These are phyloP conservation scores for Boletus hoseneyae DNA, from an alignment of 1,284 basidiomycete species.

Conservation along the genomic window DNA sequence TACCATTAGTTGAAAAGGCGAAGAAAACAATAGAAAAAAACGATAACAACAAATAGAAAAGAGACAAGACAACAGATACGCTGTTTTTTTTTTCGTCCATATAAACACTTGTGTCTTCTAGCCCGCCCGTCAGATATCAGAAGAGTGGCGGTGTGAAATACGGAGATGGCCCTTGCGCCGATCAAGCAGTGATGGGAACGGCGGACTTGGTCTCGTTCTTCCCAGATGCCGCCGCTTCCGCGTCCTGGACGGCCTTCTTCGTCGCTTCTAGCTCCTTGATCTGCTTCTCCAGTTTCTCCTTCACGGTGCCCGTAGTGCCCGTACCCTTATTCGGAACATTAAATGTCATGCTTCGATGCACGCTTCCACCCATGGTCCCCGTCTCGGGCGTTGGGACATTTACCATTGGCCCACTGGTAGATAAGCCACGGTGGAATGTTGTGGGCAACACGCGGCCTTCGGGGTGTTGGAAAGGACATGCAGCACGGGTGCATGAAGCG, in stretches of 20 bases:
- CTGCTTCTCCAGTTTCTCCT: constrained; percentile 54
- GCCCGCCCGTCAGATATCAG: neutral
- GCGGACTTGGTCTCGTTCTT: constrained; percentile 52
- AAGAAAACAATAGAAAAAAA: constrained; percentile 12
- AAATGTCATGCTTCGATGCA: constrained; percentile 65
- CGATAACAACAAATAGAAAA: constrained; percentile 22
- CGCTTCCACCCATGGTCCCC: constrained; percentile 60
- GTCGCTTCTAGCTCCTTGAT: constrained; percentile 58
- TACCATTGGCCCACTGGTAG: constrained; percentile 53
- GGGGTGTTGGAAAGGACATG: constrained; percentile 77
- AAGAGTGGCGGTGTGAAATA: neutral
- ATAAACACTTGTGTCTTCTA: constrained; percentile 15
- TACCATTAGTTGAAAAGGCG: constrained; percentile 9
- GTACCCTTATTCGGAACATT: constrained; percentile 39
- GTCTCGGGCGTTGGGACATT: constrained; percentile 59
- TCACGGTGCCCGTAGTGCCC: constrained; percentile 34
- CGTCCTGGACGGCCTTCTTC: constrained; percentile 56
- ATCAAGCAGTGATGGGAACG: constrained; percentile 46
- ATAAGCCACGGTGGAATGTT: constrained; percentile 73
- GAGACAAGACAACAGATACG: constrained; percentile 16
- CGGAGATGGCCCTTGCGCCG: neutral
- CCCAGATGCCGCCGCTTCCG: constrained; percentile 48
- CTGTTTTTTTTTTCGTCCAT: constrained; percentile 24
- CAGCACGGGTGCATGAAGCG: constrained; percentile 69
- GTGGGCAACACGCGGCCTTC: constrained; percentile 73